Evolutionary conservation across 768 basidiomycete genomes (phyloP).

Genomic region (Russula sp.): DNA sequence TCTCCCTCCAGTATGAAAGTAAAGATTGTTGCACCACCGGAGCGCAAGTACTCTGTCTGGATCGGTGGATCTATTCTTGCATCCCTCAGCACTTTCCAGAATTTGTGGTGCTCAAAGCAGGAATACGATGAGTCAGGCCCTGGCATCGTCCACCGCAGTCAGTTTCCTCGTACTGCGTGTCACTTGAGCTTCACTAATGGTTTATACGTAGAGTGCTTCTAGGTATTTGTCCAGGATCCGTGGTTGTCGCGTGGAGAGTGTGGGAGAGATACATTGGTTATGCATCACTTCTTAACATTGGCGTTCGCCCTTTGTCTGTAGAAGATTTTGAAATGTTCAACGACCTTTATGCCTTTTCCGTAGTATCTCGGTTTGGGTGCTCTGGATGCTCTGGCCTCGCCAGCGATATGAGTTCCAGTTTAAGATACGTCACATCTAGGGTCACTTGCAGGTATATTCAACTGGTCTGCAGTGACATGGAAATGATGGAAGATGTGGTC

Average conservation of each 20-base stretch:
- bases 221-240: not conserved
- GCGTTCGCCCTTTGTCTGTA: not conserved
- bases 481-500: no score
- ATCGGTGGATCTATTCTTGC: not conserved
- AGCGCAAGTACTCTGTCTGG: not conserved
- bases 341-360: not conserved
- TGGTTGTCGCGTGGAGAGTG: not conserved
- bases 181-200: not conserved
- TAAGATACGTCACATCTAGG: not conserved
- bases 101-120: not conserved
- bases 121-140: not conserved
- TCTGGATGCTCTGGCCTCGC: not conserved
- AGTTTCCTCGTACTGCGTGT: not conserved
- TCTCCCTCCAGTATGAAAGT: not conserved
- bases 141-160: not conserved
- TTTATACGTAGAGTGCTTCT: not conserved
- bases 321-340: slow-evolving; percentile 1
- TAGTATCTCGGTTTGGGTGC: not conserved
- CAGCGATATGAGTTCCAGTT: not conserved
- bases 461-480: no score
- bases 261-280: not conserved
- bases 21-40: not conserved
- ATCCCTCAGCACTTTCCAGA: not conserved
- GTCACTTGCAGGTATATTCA: no score
- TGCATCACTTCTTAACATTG: not conserved